A percentile compares a stretch with the other conserved stretches of the same genome.
These are phyloP conservation scores for Desmodesmus armatus DNA, from an alignment of 139 green algal genomes.

Conservation along the genomic window DNA sequence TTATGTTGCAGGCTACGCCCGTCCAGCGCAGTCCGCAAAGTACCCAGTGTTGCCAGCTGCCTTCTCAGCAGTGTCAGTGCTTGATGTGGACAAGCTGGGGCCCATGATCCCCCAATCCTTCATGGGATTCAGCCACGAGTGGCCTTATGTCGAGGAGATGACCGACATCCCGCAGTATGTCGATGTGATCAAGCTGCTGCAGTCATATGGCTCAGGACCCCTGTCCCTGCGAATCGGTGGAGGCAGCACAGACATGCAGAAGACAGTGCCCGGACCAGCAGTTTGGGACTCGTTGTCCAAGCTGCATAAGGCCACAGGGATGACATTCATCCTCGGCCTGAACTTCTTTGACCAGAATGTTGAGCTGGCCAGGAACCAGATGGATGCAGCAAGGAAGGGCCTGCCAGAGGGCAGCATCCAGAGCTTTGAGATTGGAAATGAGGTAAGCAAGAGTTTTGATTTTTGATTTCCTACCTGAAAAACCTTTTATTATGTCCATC, in stretches of 20 bases:
- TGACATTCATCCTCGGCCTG: slow-evolving; percentile 41
- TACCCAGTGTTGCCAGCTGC: background rate
- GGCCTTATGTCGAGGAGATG: slow-evolving; percentile 49
- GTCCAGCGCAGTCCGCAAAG: too few relatives aligned
- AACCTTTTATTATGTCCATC: too few relatives aligned
- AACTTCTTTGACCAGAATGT: slow-evolving; percentile 16
- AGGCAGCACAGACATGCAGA: slow-evolving; percentile 44
- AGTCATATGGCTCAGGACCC: slow-evolving; percentile 37
- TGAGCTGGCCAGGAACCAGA: background rate
- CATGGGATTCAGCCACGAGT: slow-evolving; percentile 47
- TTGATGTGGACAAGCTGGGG: slow-evolving; percentile 1
- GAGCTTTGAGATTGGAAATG: slow-evolving; percentile 49
- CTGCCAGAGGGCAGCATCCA: slow-evolving; percentile 28
- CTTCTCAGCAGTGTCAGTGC: background rate
- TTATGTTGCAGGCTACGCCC: too few relatives aligned
- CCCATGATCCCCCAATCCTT: slow-evolving; percentile 43
- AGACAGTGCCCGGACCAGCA: slow-evolving; percentile 12
- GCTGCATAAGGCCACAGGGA: slow-evolving; percentile 35
- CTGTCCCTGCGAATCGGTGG: slow-evolving; percentile 36
- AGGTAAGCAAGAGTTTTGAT: slow-evolving; percentile 5
- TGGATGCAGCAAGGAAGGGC: slow-evolving; percentile 14
- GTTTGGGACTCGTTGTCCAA: slow-evolving; percentile 34
- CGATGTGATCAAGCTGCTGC: slow-evolving; percentile 27
- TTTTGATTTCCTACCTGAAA: background rate
- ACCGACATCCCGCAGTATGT: slow-evolving; percentile 25